Base-by-base conservation (phyloP, 805 yeast species). In the Peterozyma toletana region DNA sequence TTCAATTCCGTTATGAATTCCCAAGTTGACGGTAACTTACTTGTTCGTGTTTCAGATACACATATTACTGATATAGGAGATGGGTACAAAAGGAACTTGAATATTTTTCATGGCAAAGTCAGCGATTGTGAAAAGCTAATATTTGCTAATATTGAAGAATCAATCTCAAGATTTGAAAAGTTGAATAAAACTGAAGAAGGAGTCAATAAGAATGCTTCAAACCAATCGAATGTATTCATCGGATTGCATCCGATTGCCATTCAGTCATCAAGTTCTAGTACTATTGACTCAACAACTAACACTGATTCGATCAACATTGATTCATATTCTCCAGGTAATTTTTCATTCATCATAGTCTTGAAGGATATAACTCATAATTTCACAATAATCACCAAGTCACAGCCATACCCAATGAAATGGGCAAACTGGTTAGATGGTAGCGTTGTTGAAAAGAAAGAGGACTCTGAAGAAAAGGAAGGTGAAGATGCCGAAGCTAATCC, bases 341-440 rank as follows among this genome's bases (percentile, higher is more conserved):
- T 91, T 58, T 75, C 78, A 35, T 90, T 93, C 60, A 77, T 87
- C 9, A 69, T 89, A 33, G 75, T 86, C 16, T 69, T 93, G 52
- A 77, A 78, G 51, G 99, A 93, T 57, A 77, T 80, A 37, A 80
- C 84, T 34, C 91, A 93, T 63, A 75, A 79, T 50, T 78, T 93
- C 49, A 74, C 82, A 7, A 74, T 87, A 38, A 72, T 78, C 29
- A 81, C 87, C 41, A 80, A 83, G 52, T 86, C 98, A 0, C 99
- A 93, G 62, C 80, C 96, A 6, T 84, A 88, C 69, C 98, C 99
- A 10, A 59, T 77, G 38, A 81, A 78, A 57, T 93, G 99, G 99
- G 83, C 89, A 9, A 68, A 77, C n/a, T 93, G 99, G 99, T 71
- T 91, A n/a, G 81, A 77, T 48, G 76, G 80, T 11, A 50, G 54